phyloP scores from a whole-genome alignment of 139 green algal species.

The Chlorella ohadii region DNA sequence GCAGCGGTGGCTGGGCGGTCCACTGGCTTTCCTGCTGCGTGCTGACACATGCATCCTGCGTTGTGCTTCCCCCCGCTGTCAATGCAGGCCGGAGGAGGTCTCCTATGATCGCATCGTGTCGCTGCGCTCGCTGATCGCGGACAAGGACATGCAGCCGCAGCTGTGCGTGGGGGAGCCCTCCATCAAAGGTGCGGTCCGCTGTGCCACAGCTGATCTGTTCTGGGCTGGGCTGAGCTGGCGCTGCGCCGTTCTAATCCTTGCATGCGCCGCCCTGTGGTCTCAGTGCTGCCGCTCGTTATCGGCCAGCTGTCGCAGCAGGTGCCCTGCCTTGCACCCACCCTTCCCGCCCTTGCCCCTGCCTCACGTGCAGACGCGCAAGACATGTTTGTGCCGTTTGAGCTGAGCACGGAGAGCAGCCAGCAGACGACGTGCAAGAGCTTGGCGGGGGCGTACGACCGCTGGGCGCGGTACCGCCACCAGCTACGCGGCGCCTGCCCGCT shows the following conservation, averaged over 20 bases:
- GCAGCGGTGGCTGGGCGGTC: no score
- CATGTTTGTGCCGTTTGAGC: constrained; percentile 2
- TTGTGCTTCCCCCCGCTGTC: no score
- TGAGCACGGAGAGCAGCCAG: neutral
- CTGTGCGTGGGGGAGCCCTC: neutral
- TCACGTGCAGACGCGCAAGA: neutral
- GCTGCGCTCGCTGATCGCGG: neutral
- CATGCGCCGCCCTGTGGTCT: no score
- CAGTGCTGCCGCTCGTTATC: no score
- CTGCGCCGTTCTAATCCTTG: no score
- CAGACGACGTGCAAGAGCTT: neutral
- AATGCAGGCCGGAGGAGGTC: no score
- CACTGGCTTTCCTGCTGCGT: no score
- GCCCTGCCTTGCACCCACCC: no score
- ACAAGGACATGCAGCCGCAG: neutral
- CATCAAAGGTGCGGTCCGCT: neutral
- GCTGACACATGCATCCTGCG: no score
- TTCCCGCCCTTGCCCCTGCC: neutral
- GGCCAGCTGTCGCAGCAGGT: no score
- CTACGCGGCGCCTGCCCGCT: constrained; percentile 5
- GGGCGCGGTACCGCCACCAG: neutral
- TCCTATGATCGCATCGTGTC: neutral
- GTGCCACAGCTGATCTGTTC: no score
- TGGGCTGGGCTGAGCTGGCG: no score
- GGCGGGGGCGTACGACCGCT: neutral